Percentiles rank a stretch among this genome's conserved stretches.
Conservation (phyloP, 179 eudicot genomes). For the Drosera spatulata region DNA sequence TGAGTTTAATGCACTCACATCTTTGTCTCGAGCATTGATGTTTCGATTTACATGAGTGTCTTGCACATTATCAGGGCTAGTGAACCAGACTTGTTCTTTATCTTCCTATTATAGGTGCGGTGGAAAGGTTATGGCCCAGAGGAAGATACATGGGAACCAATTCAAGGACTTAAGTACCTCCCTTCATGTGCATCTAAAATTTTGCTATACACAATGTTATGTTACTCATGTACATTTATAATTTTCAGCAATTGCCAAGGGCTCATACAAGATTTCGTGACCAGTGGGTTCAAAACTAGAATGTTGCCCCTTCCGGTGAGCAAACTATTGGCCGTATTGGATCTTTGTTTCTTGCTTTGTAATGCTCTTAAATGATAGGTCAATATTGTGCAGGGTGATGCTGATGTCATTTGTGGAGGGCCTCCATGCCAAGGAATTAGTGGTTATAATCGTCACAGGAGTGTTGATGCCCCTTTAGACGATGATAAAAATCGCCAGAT, state of each 20-base stretch:
- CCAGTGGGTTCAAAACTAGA: slow-evolving; percentile 48
- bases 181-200: background rate
- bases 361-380: background rate
- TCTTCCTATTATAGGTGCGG: slow-evolving; percentile 42
- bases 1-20: too few species aligned
- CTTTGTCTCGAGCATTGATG: too few species aligned
- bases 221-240: background rate
- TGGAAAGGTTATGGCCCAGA: slow-evolving; percentile 83
- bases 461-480: slow-evolving; percentile 48
- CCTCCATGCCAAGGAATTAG: slow-evolving; percentile 99
- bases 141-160: slow-evolving; percentile 97
- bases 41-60: too few species aligned
- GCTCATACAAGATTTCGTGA: slow-evolving; percentile 56
- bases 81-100: too few species aligned
- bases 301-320: slow-evolving; percentile 88
- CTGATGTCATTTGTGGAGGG: slow-evolving; percentile 90
- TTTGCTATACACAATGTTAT: background rate
- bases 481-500: slow-evolving; percentile 91
- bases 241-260: slow-evolving; percentile 68
- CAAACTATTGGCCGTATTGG: background rate
- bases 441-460: slow-evolving; percentile 80
- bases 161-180: slow-evolving; percentile 58
- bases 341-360: background rate
- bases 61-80: too few species aligned
- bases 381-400: slow-evolving; percentile 54